Evolutionary conservation across 352 stramenopile genomes (phyloP), one percentile per base, ranked within the genome.

Genomic region (Globisporangium cylindrosporum): DNA sequence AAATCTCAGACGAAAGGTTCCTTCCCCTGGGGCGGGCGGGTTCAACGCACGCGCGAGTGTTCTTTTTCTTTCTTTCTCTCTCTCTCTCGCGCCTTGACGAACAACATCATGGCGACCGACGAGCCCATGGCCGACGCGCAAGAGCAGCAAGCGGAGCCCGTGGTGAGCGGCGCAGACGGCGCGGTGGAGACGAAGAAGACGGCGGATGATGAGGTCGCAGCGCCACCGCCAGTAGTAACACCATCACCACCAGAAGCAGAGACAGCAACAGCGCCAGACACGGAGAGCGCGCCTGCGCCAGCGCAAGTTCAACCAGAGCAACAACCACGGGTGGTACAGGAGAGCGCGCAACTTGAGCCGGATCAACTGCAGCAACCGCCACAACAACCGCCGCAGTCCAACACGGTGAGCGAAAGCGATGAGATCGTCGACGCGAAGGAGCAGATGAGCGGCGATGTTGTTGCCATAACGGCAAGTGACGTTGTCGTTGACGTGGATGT

Each of bases 1-100:
- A 62, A 62, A 62, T 49, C n/a, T 49, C 56, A 62, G 56, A 38
- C n/a, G 12, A 18, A 56, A 25, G 43, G 43, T 51, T 51, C 43
- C 18, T 22, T 32, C 29, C 29, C 29, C 29, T 32, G 29, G 43
- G 18, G 43, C 9, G 43, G 43, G 29, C 55, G 55, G 27, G 29
- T 29, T 29, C 27, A 25, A 22, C 22, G 25, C 34, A 25, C 22
- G 43, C 20, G 15, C 36, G 24, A 7, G 53, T n/a, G 25, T 59
- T 59, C 54, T 59, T 59, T 43, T 43, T 59, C 22, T 59, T 29
- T 59, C 9, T 15, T 27, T 60, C 6, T 61, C 18, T 59, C 14
- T 59, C 12, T 59, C 8, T 14, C 9, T 60, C 10, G 46, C 27
- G 29, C 27, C 18, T 15, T 41, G 20, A 22, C 27, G 20, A 36